Conservation (phyloP, 805 yeast genomes). For the Ogataea polymorpha region DNA sequence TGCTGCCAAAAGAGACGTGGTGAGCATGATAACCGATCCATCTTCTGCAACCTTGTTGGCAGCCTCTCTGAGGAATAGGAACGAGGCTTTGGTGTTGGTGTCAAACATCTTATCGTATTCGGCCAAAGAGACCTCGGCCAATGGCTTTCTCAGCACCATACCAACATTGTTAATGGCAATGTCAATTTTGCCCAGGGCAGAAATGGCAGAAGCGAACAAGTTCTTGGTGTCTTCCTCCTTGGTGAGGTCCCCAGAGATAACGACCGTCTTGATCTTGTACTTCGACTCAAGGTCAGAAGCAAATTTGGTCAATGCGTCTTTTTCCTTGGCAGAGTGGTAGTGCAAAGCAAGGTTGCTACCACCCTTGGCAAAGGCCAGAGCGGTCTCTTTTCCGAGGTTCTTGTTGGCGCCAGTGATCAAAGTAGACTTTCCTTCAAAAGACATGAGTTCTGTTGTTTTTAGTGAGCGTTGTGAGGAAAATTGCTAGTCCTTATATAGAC, state of each 20-base stretch:
- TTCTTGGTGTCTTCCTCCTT: constrained; percentile 40
- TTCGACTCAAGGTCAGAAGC: constrained; percentile 35
- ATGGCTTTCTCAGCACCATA: constrained; percentile 59
- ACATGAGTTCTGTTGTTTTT: constrained; percentile 7
- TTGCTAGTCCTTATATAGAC: not conserved
- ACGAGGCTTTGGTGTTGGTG: constrained; percentile 58
- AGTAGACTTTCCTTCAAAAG: constrained; percentile 47
- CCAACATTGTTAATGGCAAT: constrained; percentile 70
- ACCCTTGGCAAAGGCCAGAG: constrained; percentile 49
- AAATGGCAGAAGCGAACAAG: constrained; percentile 45
- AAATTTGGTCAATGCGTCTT: constrained; percentile 35
- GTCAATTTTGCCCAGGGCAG: constrained; percentile 49
- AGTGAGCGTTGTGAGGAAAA: not conserved
- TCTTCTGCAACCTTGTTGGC: constrained; percentile 45
- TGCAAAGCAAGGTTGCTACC: constrained; percentile 56
- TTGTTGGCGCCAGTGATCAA: constrained; percentile 61
- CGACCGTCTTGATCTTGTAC: constrained; percentile 40
- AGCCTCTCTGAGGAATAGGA: constrained; percentile 58
- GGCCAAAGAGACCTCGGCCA: constrained; percentile 47
- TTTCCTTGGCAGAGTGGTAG: constrained; percentile 46
- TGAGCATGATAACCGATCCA: constrained; percentile 55
- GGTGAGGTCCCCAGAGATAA: constrained; percentile 42
- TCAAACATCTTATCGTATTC: constrained; percentile 55
- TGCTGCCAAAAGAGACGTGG: constrained; percentile 66
- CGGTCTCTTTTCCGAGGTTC: constrained; percentile 55